phyloP scores from a whole-genome alignment of 2,329 filamentous ascomycete genomes.

The Talaromyces sp. region DNA sequence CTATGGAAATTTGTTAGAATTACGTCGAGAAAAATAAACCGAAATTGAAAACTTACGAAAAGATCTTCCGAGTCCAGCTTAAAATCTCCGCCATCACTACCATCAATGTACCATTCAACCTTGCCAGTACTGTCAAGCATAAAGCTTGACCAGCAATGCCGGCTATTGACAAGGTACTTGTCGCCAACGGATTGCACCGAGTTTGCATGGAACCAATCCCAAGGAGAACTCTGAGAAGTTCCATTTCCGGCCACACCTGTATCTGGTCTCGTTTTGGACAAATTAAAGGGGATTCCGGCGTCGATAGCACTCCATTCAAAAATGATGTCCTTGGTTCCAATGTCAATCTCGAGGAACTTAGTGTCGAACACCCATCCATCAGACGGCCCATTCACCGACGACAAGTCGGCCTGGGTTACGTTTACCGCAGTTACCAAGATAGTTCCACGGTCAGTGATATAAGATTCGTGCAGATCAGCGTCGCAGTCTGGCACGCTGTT shows the following conservation, averaged over 20 bases:
- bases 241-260: neutral
- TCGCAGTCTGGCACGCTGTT: neutral
- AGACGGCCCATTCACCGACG: slow-evolving; percentile 22
- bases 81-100: slow-evolving; percentile 13
- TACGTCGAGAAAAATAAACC: neutral
- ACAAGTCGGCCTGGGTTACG: slow-evolving; percentile 27
- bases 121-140: slow-evolving; percentile 2
- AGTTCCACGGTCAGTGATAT: slow-evolving; percentile 27
- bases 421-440: slow-evolving; percentile 31
- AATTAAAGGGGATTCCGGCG: slow-evolving; percentile 8
- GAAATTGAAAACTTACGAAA: slow-evolving; percentile 11
- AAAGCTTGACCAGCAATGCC: neutral
- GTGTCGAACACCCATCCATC: slow-evolving; percentile 28
- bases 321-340: slow-evolving; percentile 28
- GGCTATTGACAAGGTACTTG: slow-evolving; percentile 10
- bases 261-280: too few relatives aligned
- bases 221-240: slow-evolving; percentile 5
- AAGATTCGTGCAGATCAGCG: slow-evolving; percentile 22
- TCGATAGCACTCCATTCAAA: slow-evolving; percentile 30
- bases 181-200: slow-evolving; percentile 11
- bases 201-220: slow-evolving; percentile 12
- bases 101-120: neutral
- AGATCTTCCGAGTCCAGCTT: slow-evolving; percentile 5
- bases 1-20: slow-evolving; percentile 4
- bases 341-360: slow-evolving; percentile 30